phyloP scores from a whole-genome alignment of 306 rosid genomes.

The Prunus armeniaca region DNA sequence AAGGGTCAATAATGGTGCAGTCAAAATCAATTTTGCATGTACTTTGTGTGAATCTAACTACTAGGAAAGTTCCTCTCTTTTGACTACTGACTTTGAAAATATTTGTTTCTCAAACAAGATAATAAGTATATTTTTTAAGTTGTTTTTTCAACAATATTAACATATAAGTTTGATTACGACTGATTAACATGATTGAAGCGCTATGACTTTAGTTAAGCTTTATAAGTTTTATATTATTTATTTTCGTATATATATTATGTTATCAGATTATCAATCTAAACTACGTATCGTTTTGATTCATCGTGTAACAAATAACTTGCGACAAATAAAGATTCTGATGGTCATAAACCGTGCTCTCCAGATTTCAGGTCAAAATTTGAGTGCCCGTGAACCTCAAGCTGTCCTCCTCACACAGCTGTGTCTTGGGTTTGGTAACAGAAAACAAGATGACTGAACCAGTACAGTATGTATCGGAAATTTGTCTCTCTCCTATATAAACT shows the following conservation, averaged over 20 bases:
- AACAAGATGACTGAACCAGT: not conserved
- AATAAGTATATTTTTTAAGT: not conserved
- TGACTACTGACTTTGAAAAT: not conserved
- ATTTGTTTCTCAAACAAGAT: not conserved
- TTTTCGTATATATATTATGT: no score
- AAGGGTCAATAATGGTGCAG: no score
- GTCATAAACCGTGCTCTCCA: not conserved
- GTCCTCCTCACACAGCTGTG: not conserved
- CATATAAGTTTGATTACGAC: not conserved
- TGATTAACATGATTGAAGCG: no score
- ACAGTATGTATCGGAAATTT: not conserved
- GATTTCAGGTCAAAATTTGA: not conserved
- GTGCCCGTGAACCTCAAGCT: not conserved
- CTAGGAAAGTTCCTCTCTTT: not conserved
- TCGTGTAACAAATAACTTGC: not conserved
- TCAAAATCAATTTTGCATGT: not conserved
- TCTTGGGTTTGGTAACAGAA: not conserved
- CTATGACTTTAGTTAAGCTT: no score
- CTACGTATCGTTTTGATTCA: no score
- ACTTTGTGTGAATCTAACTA: not conserved
- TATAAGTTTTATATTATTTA: no score
- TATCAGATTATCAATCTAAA: no score
- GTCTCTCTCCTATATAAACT: not conserved
- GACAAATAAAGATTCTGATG: no score
- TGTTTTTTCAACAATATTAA: not conserved